Conservation (phyloP, 2,329 filamentous ascomycete species). For the Microascus cirrosus region DNA sequence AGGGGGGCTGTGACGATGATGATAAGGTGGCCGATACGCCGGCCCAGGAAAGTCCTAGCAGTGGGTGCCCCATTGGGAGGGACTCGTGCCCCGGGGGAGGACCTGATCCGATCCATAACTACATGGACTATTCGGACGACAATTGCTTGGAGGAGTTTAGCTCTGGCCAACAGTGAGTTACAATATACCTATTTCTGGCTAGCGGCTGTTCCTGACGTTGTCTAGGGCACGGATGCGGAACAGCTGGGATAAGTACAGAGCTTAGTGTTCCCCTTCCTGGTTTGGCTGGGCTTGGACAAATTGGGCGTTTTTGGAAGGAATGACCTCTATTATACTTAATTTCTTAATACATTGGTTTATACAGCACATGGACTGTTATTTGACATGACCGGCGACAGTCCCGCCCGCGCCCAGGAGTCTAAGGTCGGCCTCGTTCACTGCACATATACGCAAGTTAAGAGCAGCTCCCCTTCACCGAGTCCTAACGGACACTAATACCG, state of each 20-base stretch:
- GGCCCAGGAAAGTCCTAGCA: slow-evolving; percentile 17
- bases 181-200: background rate
- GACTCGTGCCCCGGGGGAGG: slow-evolving; percentile 21
- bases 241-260: background rate
- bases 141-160: slow-evolving; percentile 34
- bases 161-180: slow-evolving; percentile 18
- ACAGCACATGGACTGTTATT: too few relatives aligned
- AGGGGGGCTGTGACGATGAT: slow-evolving; percentile 24
- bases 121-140: slow-evolving; percentile 29
- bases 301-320: background rate
- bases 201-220: background rate
- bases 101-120: slow-evolving; percentile 24
- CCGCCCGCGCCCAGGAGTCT: too few relatives aligned
- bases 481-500: too few relatives aligned
- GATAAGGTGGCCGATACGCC: slow-evolving; percentile 30
- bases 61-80: slow-evolving; percentile 23
- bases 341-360: too few relatives aligned
- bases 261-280: background rate
- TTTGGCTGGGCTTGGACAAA: background rate
- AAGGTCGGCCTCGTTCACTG: too few relatives aligned
- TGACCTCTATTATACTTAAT: too few relatives aligned
- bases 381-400: too few relatives aligned
- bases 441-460: too few relatives aligned
- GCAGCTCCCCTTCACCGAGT: too few relatives aligned
- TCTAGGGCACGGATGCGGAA: background rate